These are phyloP conservation scores for Saccharomycopsis synnaedendra DNA, from an alignment of 805 yeast genomes.

Conservation along the genomic window DNA sequence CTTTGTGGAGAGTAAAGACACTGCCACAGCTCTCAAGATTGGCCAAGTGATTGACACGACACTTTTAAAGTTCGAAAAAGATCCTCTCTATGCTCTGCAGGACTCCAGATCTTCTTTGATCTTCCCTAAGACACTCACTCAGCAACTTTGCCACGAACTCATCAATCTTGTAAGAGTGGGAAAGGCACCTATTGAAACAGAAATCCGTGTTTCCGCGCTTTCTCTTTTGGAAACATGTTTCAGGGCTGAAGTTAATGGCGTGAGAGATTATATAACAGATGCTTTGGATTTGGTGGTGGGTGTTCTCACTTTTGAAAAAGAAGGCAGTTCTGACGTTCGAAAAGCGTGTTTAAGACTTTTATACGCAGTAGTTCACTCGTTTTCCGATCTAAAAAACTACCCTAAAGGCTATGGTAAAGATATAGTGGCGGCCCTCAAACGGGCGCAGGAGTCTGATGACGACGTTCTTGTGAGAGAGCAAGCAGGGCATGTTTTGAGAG, in stretches of 20 bases:
- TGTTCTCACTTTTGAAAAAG: slow-evolving; percentile 47
- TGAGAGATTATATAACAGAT: slow-evolving; percentile 36
- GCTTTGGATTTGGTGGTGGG: slow-evolving; percentile 72
- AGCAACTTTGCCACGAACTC: slow-evolving; percentile 32
- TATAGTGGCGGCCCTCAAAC: slow-evolving; percentile 1
- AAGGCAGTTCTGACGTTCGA: background rate
- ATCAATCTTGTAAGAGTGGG: slow-evolving; percentile 30
- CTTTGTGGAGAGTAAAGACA: slow-evolving; percentile 28
- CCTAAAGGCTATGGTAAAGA: slow-evolving; percentile 34
- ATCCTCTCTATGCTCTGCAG: slow-evolving; percentile 4
- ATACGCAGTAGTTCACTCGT: slow-evolving; percentile 41
- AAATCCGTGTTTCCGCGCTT: slow-evolving; percentile 71
- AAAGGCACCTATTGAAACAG: slow-evolving; percentile 27
- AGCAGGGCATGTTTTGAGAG: slow-evolving; percentile 9
- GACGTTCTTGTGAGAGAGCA: slow-evolving; percentile 14
- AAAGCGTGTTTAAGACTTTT: slow-evolving; percentile 38
- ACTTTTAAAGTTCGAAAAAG: slow-evolving; percentile 6
- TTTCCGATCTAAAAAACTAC: slow-evolving; percentile 34
- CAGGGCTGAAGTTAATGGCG: slow-evolving; percentile 43
- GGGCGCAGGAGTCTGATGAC: slow-evolving; percentile 1
- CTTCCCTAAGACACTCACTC: slow-evolving; percentile 33
- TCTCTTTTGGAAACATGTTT: slow-evolving; percentile 71
- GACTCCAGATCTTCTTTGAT: slow-evolving; percentile 4
- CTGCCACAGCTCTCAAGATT: slow-evolving; percentile 63
- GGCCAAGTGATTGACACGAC: slow-evolving; percentile 58